Conservation (phyloP, 2,329 filamentous ascomycete species). For the Lachnellula hyalina region DNA sequence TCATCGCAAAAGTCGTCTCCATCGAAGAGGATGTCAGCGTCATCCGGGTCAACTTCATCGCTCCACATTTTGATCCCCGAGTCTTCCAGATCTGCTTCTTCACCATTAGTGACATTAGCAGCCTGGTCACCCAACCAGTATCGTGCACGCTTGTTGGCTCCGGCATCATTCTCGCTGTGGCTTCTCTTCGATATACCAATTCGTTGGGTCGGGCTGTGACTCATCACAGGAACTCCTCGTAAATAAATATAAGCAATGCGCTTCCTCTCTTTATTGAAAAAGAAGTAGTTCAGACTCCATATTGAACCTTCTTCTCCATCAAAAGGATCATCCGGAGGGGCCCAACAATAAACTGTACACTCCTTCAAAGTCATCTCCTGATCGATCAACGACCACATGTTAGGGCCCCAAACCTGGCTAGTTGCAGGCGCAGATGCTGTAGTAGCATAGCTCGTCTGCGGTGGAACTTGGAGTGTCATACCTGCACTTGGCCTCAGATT, state of each 20-base stretch:
- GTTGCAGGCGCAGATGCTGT: conserved; percentile 38
- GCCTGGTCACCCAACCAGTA: conserved; percentile 79
- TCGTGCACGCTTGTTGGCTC: conserved; percentile 72
- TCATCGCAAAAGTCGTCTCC: conserved; percentile 40
- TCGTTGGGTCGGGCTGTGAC: conserved; percentile 49
- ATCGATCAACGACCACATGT: conserved; percentile 89
- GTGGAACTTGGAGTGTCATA: conserved; percentile 34
- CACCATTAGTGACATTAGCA: conserved; percentile 36
- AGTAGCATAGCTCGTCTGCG: conserved; percentile 33
- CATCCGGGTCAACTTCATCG: conserved; percentile 42
- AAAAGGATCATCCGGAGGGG: conserved; percentile 84
- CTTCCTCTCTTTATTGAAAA: conserved; percentile 91
- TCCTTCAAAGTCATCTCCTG: conserved; percentile 90
- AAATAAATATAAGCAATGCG: conserved; percentile 92
- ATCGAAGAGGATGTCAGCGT: conserved; percentile 42
- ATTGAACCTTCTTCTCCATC: conserved; percentile 89
- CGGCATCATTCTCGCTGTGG: conserved; percentile 36
- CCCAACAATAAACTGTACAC: conserved; percentile 85
- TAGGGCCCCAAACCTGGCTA: conserved; percentile 71
- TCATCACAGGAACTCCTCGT: conserved; percentile 77
- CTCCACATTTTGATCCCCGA: conserved; percentile 30
- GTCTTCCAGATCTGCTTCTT: conserved; percentile 37
- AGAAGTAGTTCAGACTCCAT: conserved; percentile 95
- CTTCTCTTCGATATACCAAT: conserved; percentile 29
- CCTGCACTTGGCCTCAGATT: conserved; percentile 68